Percentiles rank a stretch among this genome's conserved stretches.
Evolutionary conservation across 129 eudicot species (phyloP).

Genomic region (Pulicaria dysenterica): DNA sequence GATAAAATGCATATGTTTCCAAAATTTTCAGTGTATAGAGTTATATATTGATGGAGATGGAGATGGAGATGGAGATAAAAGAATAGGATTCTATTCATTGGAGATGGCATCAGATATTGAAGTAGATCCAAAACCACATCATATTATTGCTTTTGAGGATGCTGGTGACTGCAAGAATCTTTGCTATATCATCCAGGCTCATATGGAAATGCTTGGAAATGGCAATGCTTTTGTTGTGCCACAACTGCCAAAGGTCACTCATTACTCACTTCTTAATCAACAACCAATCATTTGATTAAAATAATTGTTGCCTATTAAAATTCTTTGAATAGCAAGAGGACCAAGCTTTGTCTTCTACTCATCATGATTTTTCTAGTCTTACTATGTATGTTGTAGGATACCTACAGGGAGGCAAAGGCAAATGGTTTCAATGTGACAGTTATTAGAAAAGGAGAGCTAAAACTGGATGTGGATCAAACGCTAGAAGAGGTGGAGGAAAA

Average conservation of each 20-base stretch:
- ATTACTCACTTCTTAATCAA: constrained; percentile 1
- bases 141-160: constrained; percentile 89
- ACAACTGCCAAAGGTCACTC: constrained; percentile 70
- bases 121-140: constrained; percentile 85
- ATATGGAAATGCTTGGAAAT: constrained; percentile 81
- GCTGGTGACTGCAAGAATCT: constrained; percentile 78
- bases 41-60: constrained; percentile 67
- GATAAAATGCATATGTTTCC: not conserved
- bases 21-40: constrained; percentile 69
- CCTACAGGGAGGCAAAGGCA: constrained; percentile 75
- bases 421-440: constrained; percentile 87
- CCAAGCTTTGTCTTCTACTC: not conserved
- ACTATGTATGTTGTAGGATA: constrained; percentile 47
- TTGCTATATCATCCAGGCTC: constrained; percentile 77
- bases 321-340: constrained; percentile 12
- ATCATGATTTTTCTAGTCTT: not conserved
- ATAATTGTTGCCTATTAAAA: not conserved
- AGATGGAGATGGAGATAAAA: constrained; percentile 55
- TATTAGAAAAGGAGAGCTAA: constrained; percentile 78
- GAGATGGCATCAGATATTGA: constrained; percentile 97
- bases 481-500: constrained; percentile 89
- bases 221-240: constrained; percentile 92
- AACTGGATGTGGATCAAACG: constrained; percentile 87
- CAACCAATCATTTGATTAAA: not conserved
- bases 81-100: constrained; percentile 78